Base-by-base conservation (phyloP, 2,329 filamentous ascomycete species). In the Pseudocercospora cruenta region DNA sequence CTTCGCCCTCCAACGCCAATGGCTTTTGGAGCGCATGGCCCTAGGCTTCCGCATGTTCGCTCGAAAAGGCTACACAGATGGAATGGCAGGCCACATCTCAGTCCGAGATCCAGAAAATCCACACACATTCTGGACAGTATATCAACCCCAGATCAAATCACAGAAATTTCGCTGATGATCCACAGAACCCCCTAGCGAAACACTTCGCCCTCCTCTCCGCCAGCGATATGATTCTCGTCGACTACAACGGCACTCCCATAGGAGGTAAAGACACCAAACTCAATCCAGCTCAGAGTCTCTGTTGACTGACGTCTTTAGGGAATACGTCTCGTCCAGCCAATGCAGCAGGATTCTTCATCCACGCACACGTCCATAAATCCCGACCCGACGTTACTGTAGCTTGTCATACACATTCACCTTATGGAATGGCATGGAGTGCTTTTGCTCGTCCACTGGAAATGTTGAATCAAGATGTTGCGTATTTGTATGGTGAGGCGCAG, bases 311-410 rank as follows among this genome's bases (percentile, higher is more conserved):
- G 31, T 2, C 2, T 31, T 9, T 31, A 16, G 89, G 89, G 0
- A 89, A 90, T 72, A 82, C 80, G 65, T 83, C 78, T 14, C 81
- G 84, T 31, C 86, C 89, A 1, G 84, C 85, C 54, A 92, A 92
- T 75, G 85, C 86, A 3, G 88, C 90, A 0, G 90, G 90, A 5
- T 91, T 90, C 74, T 79, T 88, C 67, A 92, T 93, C 71, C 90
- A 92, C 78, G 85, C 84, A 5, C 89, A 88, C 24, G 81, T 92
- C 9, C 90, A 92, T 79, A 89, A 88, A 78, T 87, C 87, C 3
- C 81, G 90, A 36, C 85, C 85, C 3, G 85, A 91, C 74, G 86
- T 90, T 86, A 91, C 87, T 71, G 88, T 90, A 19, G 86, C 89
- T 31, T 91, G 88, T 76, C 90, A 93, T 74, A 86, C 87, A 3